Evolutionary conservation across 306 rosid genomes (phyloP), one percentile per base, ranked within the genome.

Genomic region (Trifolium dubium): DNA sequence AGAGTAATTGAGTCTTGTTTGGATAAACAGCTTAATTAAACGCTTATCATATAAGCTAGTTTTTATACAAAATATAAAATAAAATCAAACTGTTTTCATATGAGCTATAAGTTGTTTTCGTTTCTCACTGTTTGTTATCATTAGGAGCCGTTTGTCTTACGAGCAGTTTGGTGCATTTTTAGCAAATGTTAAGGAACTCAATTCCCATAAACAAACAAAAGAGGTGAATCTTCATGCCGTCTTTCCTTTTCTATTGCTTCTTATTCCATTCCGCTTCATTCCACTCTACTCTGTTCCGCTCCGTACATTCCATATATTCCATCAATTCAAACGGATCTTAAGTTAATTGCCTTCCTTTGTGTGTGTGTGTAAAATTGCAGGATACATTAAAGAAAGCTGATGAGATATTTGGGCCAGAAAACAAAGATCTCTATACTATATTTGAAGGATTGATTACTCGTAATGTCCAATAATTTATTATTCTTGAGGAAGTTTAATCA

Each of bases 141-240:
- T 77, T 78, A 94, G 99, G 97, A 88, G 89, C 77, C 99, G 99
- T 37, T 76, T 94, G 86, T 89, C 97, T 23, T 92, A 90, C 54
- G 98, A 92, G 86, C 98, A 92, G 79, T 95, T 95, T 83, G 90
- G 99, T 77, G 92, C 98, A 74, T 95, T 95, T 81, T 82, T 95
- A 60, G 85, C 96, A 63, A 95, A 86, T 85, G 99, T 95, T 5
- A 94, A 94, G 87, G 98, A 90, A 81, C 83, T 94, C 78, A 95
- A 95, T 83, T 83, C 93, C 79, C 96, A 90, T 72, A 95, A 92
- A 81, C 92, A 86, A 83, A 87, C 97, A 54, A 92, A 87, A 83
- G 99, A 90, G 96, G 97, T 94, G 63, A 40, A 3, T 17, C 58
- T 64, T 72, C 65, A 6, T 28, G 10, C 56, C 1, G n/a, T n/a